Evolutionary conservation across 345 rosid genomes (phyloP).

Genomic region (Aethionema arabicum): DNA sequence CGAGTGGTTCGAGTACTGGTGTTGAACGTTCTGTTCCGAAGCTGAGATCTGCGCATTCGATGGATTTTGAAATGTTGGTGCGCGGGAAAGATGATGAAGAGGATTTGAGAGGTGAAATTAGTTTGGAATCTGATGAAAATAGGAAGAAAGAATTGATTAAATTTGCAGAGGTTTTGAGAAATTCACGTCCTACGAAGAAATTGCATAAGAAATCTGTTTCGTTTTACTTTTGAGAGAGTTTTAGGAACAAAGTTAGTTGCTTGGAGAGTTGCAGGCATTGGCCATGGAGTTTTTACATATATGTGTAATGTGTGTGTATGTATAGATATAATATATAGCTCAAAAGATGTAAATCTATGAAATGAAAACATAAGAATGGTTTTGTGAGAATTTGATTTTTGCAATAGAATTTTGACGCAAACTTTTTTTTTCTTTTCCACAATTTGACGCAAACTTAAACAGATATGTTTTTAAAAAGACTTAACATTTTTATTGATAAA

Average conservation of each 20-base stretch:
- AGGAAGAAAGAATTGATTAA: constrained; percentile 55
- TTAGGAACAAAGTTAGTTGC: constrained; percentile 24
- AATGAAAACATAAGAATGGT: background rate
- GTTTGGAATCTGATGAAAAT: constrained; percentile 13
- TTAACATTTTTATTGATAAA: no score
- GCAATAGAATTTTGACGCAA: no score
- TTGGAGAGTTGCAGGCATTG: background rate
- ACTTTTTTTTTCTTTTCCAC: no score
- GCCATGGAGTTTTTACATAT: background rate
- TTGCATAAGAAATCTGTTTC: constrained; percentile 51
- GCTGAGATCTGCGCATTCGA: constrained; percentile 45
- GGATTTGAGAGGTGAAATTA: constrained; percentile 28
- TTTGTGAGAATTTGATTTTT: constrained; percentile 20
- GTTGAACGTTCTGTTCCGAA: constrained; percentile 33
- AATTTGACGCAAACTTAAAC: no score
- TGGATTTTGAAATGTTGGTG: constrained; percentile 51
- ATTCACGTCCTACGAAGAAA: constrained; percentile 36
- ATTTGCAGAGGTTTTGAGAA: constrained; percentile 58
- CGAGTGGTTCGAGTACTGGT: constrained; percentile 38
- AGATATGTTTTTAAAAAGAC: no score
- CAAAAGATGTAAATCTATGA: constrained; percentile 27
- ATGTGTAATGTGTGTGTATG: constrained; percentile 1
- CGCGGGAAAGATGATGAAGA: constrained; percentile 40
- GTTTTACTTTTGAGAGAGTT: constrained; percentile 23
- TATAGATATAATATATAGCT: constrained; percentile 20